Percentiles rank a stretch among this genome's conserved stretches.
Conservation (phyloP, 2,329 filamentous ascomycete genomes). For the Clonostachys rosea region DNA sequence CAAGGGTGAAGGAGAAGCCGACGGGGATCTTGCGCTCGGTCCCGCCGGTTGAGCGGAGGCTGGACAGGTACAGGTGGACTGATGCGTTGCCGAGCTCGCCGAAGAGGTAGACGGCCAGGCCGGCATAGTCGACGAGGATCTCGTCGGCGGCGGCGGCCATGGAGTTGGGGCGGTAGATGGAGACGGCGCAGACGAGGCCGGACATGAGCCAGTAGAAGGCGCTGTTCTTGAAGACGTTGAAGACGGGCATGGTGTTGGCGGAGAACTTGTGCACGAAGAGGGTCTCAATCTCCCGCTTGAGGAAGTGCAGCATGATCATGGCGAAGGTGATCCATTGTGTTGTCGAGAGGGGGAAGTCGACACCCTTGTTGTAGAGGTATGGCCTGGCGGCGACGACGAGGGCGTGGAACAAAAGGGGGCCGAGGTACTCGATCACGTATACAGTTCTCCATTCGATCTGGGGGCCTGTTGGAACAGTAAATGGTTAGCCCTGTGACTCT, state of each 20-base stretch:
- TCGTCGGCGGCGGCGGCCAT: constrained; percentile 52
- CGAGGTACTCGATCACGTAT: constrained; percentile 92
- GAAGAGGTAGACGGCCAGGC: constrained; percentile 67
- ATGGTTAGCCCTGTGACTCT: background rate
- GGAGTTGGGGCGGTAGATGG: constrained; percentile 75
- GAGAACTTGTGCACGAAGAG: constrained; percentile 94
- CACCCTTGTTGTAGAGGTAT: constrained; percentile 44
- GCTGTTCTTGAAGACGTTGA: constrained; percentile 93
- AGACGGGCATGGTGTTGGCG: constrained; percentile 84
- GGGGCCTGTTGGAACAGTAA: constrained; percentile 49
- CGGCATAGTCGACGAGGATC: constrained; percentile 56
- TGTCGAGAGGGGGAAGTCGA: constrained; percentile 43
- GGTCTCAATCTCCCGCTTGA: constrained; percentile 94
- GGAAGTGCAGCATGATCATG: constrained; percentile 77
- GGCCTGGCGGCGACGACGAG: constrained; percentile 68
- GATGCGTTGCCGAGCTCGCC: constrained; percentile 78
- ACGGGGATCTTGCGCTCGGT: constrained; percentile 84
- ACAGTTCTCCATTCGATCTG: constrained; percentile 93
- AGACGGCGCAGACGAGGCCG: constrained; percentile 77
- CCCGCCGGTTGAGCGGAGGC: constrained; percentile 72
- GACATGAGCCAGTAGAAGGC: constrained; percentile 88
- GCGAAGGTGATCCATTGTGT: constrained; percentile 70
- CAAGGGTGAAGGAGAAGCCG: constrained; percentile 78
- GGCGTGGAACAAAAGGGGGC: constrained; percentile 83
- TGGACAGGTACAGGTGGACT: constrained; percentile 74